Base-by-base conservation (phyloP, 345 rosid genomes). In the Eucalyptus brandiana region DNA sequence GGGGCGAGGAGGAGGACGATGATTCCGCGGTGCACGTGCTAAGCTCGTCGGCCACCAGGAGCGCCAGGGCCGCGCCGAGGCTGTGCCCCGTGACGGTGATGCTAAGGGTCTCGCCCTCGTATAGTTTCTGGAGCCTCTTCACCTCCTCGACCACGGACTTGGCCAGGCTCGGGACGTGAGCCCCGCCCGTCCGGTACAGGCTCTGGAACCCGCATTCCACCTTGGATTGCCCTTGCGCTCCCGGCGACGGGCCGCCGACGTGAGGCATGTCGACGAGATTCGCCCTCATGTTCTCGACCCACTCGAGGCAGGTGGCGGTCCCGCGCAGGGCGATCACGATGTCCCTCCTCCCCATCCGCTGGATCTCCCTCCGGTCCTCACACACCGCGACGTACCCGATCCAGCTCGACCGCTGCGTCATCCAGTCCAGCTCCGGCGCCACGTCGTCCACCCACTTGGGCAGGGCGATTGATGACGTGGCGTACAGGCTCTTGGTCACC, bases 381-480 rank as follows among this genome's bases (percentile, higher is more conserved):
- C 98, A 97, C 2, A 98, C 97, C 7, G 99, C 99, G 21, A 98
- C 99, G 90, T 94, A 98, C 16, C 99, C 99, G 60, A 97, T 93
- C 98, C 98, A 96, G 86, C 99, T 98, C 4, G 99, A 96, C 89
- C 97, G 89, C 69, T 98, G 99, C 42, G 99, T 98, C 97, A 98
- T 95, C 99, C 99, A 97, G 86, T 93, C 94, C 26, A 97, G 95
- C 91, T 97, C 95, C 7, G 99, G 99, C 7, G 97, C 99, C 92
- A 97, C 91, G 23, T 94, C 94, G 85, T 98, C 98, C 1, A 98
- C 95, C 98, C 98, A 97, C 87, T 94, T 93, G 28, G 99, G 99
- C 72, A 98, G 81, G 6, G 96, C 93, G 51, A 98, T 94, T 1
- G 99, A 97, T 28, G 99, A 94, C 7, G 99, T 97, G 90, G 99